Evolutionary conservation across 345 rosid species (phyloP).

Genomic region (Hibiscus syriacus): DNA sequence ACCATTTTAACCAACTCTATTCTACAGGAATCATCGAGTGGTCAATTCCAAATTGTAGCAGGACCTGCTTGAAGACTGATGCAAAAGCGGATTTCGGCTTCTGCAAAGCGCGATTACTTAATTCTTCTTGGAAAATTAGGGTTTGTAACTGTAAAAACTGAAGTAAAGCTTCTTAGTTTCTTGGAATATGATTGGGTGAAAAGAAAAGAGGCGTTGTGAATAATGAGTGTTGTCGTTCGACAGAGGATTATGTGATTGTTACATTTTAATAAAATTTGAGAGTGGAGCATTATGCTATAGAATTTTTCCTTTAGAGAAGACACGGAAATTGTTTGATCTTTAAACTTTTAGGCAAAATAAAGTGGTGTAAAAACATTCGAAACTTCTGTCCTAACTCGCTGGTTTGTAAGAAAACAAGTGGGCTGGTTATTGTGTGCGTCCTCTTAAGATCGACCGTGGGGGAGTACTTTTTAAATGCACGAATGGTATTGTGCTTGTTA

Average conservation of each 20-base stretch:
- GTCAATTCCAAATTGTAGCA: too few relatives aligned
- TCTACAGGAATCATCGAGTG: too few relatives aligned
- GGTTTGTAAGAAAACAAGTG: too few relatives aligned
- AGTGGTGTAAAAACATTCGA: neutral
- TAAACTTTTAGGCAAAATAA: neutral
- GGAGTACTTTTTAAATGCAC: neutral
- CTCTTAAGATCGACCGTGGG: neutral
- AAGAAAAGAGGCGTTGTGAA: neutral
- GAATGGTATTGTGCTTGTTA: neutral
- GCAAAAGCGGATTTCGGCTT: neutral
- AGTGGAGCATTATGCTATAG: neutral
- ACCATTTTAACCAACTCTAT: too few relatives aligned
- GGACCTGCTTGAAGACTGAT: too few relatives aligned
- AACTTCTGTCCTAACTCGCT: neutral
- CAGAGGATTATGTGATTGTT: neutral
- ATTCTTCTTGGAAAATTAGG: neutral
- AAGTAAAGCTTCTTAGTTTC: neutral
- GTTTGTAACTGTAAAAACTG: neutral
- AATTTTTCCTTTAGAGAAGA: too few relatives aligned
- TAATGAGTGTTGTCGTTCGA: neutral
- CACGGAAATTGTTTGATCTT: neutral
- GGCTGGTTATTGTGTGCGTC: neutral
- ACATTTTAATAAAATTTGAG: neutral
- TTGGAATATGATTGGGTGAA: neutral
- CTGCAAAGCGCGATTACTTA: neutral